phyloP scores from a whole-genome alignment of 164 flowering plant genomes.

The Brasenia schreberi region DNA sequence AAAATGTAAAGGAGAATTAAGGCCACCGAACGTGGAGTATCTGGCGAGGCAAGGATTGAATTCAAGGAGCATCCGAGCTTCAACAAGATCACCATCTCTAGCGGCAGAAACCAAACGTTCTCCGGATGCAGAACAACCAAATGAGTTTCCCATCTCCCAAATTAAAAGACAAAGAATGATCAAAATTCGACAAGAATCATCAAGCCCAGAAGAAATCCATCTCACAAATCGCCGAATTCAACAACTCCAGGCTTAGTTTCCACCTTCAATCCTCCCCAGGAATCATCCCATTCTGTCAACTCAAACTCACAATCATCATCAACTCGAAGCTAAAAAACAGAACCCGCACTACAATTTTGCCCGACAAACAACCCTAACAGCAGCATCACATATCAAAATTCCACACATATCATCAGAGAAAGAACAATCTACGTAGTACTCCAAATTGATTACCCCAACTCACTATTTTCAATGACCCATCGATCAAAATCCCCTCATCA shows the following conservation, averaged over 20 bases:
- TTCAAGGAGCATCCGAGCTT: conserved; percentile 83
- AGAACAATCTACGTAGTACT: too few species aligned
- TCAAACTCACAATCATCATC: too few species aligned
- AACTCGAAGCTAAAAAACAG: too few species aligned
- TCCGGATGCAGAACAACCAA: conserved; percentile 95
- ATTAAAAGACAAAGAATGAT: neutral
- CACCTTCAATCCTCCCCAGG: neutral
- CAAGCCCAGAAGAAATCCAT: neutral
- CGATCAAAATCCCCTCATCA: too few species aligned
- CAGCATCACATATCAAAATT: too few species aligned
- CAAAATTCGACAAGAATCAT: neutral
- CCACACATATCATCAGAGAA: too few species aligned
- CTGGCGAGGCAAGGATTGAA: conserved; percentile 81
- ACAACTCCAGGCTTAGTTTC: neutral
- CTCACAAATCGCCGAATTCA: neutral
- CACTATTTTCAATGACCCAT: too few species aligned
- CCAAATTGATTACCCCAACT: too few species aligned
- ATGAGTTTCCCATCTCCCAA: conserved; percentile 68
- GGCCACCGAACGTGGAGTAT: conserved; percentile 92
- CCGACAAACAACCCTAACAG: too few species aligned
- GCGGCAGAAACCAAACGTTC: conserved; percentile 91
- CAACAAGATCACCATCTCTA: conserved; percentile 84
- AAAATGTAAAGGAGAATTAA: conserved; percentile 82
- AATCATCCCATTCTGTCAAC: neutral
- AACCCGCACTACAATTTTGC: too few species aligned